A percentile compares a stretch with the other conserved stretches of the same genome.
Evolutionary conservation across 73 alveolate genomes (phyloP).

Genomic region (Symbiodinium pilosum): DNA sequence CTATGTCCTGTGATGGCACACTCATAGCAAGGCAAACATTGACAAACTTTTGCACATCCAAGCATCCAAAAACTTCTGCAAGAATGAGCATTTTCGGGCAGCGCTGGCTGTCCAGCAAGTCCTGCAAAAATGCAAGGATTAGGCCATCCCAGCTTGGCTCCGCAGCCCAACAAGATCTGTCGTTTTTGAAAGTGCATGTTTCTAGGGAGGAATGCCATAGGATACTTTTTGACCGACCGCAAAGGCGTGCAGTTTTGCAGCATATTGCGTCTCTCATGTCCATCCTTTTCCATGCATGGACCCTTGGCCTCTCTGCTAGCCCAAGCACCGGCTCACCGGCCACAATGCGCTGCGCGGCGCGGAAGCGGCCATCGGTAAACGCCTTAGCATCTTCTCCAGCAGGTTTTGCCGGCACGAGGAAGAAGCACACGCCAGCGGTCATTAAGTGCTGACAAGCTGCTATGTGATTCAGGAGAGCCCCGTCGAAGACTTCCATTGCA

Average conservation of each 20-base stretch:
- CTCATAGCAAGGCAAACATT: neutral
- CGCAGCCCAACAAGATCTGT: too few relatives aligned
- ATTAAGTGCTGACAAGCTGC: conserved; percentile 53
- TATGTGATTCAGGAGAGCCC: conserved; percentile 27
- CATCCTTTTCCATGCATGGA: too few relatives aligned
- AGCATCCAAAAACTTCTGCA: conserved; percentile 18
- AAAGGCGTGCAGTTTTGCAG: too few relatives aligned
- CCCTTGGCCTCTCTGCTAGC: neutral
- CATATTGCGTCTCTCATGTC: too few relatives aligned
- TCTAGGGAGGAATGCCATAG: too few relatives aligned
- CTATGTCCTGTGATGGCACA: too few relatives aligned
- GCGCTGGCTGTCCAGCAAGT: conserved; percentile 59
- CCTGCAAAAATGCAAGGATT: conserved; percentile 22
- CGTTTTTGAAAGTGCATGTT: too few relatives aligned
- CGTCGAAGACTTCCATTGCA: conserved; percentile 28
- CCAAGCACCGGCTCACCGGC: conserved; percentile 78
- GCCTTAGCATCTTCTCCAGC: neutral
- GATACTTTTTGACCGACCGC: too few relatives aligned
- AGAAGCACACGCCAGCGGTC: too few relatives aligned
- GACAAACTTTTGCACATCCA: neutral
- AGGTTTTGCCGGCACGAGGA: too few relatives aligned
- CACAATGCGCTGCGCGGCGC: neutral
- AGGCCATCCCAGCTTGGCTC: too few relatives aligned
- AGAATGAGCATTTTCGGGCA: conserved; percentile 13
- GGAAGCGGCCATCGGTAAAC: neutral